Percentiles rank a stretch among this genome's conserved stretches.
phyloP scores from a whole-genome alignment of 306 rosid species.

The Rosa persica region DNA sequence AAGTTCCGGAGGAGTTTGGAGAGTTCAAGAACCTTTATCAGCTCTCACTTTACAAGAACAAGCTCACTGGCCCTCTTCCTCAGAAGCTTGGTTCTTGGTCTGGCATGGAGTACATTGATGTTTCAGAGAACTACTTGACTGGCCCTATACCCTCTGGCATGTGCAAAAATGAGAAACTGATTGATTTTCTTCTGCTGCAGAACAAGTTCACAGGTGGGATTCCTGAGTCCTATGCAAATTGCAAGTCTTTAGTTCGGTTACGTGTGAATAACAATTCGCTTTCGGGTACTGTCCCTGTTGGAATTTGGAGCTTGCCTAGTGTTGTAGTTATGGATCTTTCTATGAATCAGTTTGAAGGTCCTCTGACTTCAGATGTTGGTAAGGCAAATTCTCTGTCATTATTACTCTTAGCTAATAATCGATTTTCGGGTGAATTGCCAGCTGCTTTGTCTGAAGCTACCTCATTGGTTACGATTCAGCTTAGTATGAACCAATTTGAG shows the following conservation, averaged over 20 bases:
- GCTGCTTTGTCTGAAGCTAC: slow-evolving; percentile 52
- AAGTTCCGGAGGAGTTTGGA: slow-evolving; percentile 67
- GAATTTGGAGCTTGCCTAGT: slow-evolving; percentile 75
- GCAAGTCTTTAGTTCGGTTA: slow-evolving; percentile 55
- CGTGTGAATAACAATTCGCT: slow-evolving; percentile 61
- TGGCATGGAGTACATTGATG: slow-evolving; percentile 61
- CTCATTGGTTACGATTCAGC: slow-evolving; percentile 47
- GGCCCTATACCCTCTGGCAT: slow-evolving; percentile 76
- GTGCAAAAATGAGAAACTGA: slow-evolving; percentile 62
- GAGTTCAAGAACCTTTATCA: slow-evolving; percentile 44
- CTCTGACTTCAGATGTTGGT: slow-evolving; percentile 54
- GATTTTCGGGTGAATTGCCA: slow-evolving; percentile 73
- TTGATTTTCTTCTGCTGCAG: slow-evolving; percentile 43
- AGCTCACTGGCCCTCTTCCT: slow-evolving; percentile 64
- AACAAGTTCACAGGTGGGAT: slow-evolving; percentile 71
- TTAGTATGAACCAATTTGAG: slow-evolving; percentile 53
- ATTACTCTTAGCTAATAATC: slow-evolving; percentile 45
- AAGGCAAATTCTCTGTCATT: slow-evolving; percentile 68
- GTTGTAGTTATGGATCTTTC: slow-evolving; percentile 48
- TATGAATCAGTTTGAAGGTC: slow-evolving; percentile 73
- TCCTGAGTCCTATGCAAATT: slow-evolving; percentile 62
- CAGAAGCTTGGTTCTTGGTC: slow-evolving; percentile 63
- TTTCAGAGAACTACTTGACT: slow-evolving; percentile 65
- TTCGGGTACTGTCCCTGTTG: slow-evolving; percentile 74
- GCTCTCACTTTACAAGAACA: slow-evolving; percentile 63